Evolutionary conservation across 1,139 yeast species (phyloP).

Genomic region (Geotrichum histeridarum): DNA sequence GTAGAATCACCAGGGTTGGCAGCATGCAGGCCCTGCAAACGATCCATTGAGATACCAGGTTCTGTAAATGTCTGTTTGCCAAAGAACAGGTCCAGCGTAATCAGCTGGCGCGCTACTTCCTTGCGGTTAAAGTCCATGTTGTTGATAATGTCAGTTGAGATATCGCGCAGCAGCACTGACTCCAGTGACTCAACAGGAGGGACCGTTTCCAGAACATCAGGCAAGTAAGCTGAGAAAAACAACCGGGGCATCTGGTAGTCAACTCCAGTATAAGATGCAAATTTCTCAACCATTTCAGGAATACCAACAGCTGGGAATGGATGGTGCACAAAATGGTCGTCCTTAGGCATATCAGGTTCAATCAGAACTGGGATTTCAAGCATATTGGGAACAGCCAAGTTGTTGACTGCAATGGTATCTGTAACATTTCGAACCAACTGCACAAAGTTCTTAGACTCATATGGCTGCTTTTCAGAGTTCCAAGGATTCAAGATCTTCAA

Average conservation of each 20-base stretch:
- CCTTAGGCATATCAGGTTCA: slow-evolving; percentile 23
- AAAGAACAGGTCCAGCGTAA: slow-evolving; percentile 71
- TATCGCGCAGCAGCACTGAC: slow-evolving; percentile 66
- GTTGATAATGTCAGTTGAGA: slow-evolving; percentile 66
- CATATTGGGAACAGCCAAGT: slow-evolving; percentile 15
- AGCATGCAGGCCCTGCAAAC: slow-evolving; percentile 48
- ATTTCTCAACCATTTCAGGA: slow-evolving; percentile 27
- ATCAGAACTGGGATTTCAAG: slow-evolving; percentile 14
- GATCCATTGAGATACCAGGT: slow-evolving; percentile 78
- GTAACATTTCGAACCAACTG: slow-evolving; percentile 51
- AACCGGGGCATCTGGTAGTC: slow-evolving; percentile 47
- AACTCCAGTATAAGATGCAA: slow-evolving; percentile 18
- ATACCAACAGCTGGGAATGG: slow-evolving; percentile 39
- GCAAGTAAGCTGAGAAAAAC: slow-evolving; percentile 61
- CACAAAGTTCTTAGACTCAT: slow-evolving; percentile 49
- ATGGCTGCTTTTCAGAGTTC: slow-evolving; percentile 46
- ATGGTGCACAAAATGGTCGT: slow-evolving; percentile 27
- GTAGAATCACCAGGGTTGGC: slow-evolving; percentile 42
- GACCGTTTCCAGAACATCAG: slow-evolving; percentile 58
- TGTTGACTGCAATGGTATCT: slow-evolving; percentile 23
- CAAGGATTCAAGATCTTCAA: slow-evolving; percentile 41
- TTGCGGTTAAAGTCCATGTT: slow-evolving; percentile 83
- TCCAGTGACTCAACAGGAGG: slow-evolving; percentile 60
- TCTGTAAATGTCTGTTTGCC: slow-evolving; percentile 67
- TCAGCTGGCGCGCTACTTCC: slow-evolving; percentile 79